Conservation (phyloP, 2,329 filamentous ascomycete genomes). For the Xenosphaeropsis pyriputrescens region DNA sequence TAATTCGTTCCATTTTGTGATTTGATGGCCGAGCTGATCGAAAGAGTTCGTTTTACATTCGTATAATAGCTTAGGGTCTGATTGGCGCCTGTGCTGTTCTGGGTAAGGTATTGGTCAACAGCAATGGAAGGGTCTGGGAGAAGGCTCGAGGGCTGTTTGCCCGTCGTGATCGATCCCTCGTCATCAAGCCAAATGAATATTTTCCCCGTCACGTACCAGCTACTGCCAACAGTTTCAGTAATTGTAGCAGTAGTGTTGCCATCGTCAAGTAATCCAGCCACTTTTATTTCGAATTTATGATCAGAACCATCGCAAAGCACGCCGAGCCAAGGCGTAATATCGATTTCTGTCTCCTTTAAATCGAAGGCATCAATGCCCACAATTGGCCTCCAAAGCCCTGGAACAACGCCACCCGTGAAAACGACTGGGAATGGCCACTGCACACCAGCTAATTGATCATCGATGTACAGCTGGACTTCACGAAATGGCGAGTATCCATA, state of each 20-base stretch:
- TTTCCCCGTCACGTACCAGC: constrained; percentile 68
- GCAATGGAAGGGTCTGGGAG: constrained; percentile 26
- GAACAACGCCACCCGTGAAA: constrained; percentile 69
- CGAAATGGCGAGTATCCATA: constrained; percentile 61
- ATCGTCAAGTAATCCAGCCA: constrained; percentile 48
- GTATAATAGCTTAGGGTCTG: constrained; percentile 44
- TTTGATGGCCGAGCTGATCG: constrained; percentile 33
- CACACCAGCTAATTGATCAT: constrained; percentile 57
- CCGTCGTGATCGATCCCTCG: constrained; percentile 34
- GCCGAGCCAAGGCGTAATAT: constrained; percentile 64
- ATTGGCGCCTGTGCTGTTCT: constrained; percentile 35
- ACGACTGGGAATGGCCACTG: constrained; percentile 73
- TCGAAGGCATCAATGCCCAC: constrained; percentile 71
- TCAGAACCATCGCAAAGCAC: constrained; percentile 47
- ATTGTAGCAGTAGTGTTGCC: constrained; percentile 30
- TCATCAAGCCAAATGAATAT: constrained; percentile 62
- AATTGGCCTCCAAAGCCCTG: constrained; percentile 63
- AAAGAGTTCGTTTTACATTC: constrained; percentile 36
- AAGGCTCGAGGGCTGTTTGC: constrained; percentile 20
- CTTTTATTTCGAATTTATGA: constrained; percentile 54
- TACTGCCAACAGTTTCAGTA: constrained; percentile 40
- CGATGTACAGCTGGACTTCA: constrained; percentile 64
- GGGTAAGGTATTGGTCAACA: constrained; percentile 31
- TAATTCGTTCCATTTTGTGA: constrained; percentile 27
- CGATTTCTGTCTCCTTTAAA: constrained; percentile 65